Evolutionary conservation across 306 rosid species (phyloP).

Genomic region (Cicer cuneatum): DNA sequence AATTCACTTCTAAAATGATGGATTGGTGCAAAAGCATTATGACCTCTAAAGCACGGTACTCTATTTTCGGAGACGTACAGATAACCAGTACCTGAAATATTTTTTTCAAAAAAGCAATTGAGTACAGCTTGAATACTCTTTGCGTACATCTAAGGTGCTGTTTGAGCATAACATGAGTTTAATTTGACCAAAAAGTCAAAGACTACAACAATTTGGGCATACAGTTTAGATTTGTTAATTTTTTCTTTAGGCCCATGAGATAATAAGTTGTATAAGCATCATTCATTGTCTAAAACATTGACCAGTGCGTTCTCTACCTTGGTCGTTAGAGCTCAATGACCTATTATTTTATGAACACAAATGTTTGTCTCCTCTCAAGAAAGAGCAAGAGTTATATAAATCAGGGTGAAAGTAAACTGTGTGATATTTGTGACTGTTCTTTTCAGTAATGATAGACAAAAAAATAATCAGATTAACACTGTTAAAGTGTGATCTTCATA

Average conservation of each 20-base stretch:
- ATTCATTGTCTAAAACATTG: neutral
- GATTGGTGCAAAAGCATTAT: neutral
- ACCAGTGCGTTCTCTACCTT: neutral
- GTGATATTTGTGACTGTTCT: neutral
- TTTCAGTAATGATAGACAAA: neutral
- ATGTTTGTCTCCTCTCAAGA: neutral
- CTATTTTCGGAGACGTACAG: neutral
- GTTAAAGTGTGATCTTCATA: neutral
- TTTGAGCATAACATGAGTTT: neutral
- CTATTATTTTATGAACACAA: neutral
- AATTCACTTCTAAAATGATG: slow-evolving; percentile 19
- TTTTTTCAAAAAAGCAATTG: neutral
- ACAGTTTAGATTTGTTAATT: neutral
- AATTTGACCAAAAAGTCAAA: neutral
- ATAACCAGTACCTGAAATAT: neutral
- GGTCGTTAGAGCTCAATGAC: neutral
- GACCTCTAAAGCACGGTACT: slow-evolving; percentile 4
- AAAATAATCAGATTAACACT: neutral
- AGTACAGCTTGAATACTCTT: neutral
- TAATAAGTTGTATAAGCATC: neutral
- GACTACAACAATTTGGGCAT: neutral
- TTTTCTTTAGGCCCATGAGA: neutral
- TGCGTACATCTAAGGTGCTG: neutral
- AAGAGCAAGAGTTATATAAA: neutral
- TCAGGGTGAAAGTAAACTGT: neutral